Evolutionary conservation across 345 rosid genomes (phyloP), one percentile per base, ranked within the genome.

Genomic region (Linum trigynum): DNA sequence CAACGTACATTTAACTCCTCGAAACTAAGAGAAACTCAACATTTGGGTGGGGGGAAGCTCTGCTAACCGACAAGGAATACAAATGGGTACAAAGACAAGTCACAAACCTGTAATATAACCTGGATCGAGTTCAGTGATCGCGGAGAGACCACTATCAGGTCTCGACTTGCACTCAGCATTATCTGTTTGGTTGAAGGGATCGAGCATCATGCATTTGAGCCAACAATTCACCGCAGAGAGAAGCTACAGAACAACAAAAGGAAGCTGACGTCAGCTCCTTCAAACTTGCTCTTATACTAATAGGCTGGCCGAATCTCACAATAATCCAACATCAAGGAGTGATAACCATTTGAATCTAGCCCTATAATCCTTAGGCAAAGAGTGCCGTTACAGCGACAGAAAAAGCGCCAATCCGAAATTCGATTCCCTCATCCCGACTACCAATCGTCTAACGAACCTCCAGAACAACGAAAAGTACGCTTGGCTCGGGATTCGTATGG

Each of bases 181-280:
- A 76, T 94, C 99, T 17, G 96, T 90, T 82, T 94, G 95, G 65
- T 88, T 90, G 80, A 86, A 85, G 58, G 99, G 99, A 59, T 94
- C 96, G 12, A 94, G 81, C 59, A 83, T 64, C 88, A 94, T 82
- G 69, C 97, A 94, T 77, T 94, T 94, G 71, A 85, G 96, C 99
- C 99, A 94, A 76, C 99, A 94, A 75, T 94, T 94, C 12, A 94
- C 99, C 53, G 99, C 91, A 71, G 99, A 94, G 50, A 94, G 91
- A 65, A 90, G 86, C 99, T 94, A 89, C 70, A 76, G 39, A 48
- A 42, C 11, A 12, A 57, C 39, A 12, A 6, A 6, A 40, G 51
- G 16, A 17, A 71, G 53, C 53, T 5, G 11, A 51, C 23, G 38
- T 40, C 56, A 62, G 41, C 32, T 23, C 32, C 32, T 23, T 23